phyloP scores from a whole-genome alignment of 257 asterid species.

The Solanum bulbocastanum region DNA sequence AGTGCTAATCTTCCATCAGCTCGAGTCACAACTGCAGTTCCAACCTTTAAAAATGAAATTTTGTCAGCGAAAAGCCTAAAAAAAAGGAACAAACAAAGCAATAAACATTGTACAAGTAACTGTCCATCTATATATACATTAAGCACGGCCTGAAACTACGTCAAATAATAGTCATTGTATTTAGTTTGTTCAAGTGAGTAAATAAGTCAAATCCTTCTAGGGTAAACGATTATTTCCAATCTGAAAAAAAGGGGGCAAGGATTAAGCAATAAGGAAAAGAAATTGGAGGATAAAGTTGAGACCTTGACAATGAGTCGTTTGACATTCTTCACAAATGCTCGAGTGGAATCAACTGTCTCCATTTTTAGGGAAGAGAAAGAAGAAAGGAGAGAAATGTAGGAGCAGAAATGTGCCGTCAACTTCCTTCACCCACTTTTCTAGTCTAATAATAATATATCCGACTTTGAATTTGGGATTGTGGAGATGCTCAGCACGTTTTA shows the following conservation, averaged over 20 bases:
- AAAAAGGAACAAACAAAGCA: background rate
- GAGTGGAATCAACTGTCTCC: background rate
- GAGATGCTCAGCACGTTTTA: background rate
- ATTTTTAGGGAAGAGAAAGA: background rate
- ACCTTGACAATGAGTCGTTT: background rate
- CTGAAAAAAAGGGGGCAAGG: background rate
- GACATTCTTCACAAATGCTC: background rate
- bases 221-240: background rate
- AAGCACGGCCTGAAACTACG: background rate
- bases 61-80: background rate
- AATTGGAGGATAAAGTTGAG: background rate
- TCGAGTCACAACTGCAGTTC: slow-evolving; percentile 79
- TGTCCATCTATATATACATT: background rate
- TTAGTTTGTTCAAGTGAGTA: background rate
- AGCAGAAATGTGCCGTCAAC: background rate
- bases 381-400: background rate
- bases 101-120: background rate
- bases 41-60: slow-evolving; percentile 39
- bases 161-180: background rate
- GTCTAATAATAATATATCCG: background rate
- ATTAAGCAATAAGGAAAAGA: background rate
- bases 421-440: background rate
- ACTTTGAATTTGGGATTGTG: background rate
- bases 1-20: slow-evolving; percentile 81
- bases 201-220: background rate